phyloP scores from a whole-genome alignment of 495 filamentous ascomycete genomes.

The Pyrenopolyporus hunteri region DNA sequence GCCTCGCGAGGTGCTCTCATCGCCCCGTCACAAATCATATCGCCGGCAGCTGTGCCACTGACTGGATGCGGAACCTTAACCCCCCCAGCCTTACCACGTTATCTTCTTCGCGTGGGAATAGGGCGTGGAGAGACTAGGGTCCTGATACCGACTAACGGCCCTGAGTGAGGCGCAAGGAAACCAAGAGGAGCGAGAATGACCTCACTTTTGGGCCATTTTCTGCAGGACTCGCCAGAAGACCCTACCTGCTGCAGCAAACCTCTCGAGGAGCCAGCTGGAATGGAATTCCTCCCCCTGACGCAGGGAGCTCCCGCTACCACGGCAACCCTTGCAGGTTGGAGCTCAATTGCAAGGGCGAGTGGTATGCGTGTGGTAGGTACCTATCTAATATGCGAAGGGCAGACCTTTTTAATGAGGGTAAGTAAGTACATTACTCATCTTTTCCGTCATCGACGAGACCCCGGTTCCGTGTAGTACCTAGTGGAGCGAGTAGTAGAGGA shows the following conservation, averaged over 20 bases:
- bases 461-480: not conserved
- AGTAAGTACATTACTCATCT: too few relatives aligned
- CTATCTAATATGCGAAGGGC: not conserved
- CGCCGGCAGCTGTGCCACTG: slow-evolving; percentile 19
- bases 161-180: slow-evolving; percentile 25
- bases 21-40: not conserved
- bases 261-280: slow-evolving; percentile 7
- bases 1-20: not conserved
- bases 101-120: slow-evolving; percentile 11
- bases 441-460: slow-evolving; percentile 11
- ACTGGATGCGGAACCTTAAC: slow-evolving; percentile 13
- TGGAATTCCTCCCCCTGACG: slow-evolving; percentile 26
- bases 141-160: slow-evolving; percentile 5
- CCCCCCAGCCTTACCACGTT: slow-evolving; percentile 20
- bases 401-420: too few relatives aligned
- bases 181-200: slow-evolving; percentile 29
- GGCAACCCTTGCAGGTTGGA: slow-evolving; percentile 2
- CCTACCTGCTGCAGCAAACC: too few relatives aligned
- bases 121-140: slow-evolving; percentile 10
- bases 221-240: too few relatives aligned
- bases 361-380: too few relatives aligned
- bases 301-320: slow-evolving; percentile 25
- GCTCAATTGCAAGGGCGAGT: slow-evolving; percentile 9
- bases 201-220: slow-evolving; percentile 18
- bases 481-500: slow-evolving; percentile 2